Evolutionary conservation across 306 rosid genomes (phyloP), one percentile per base, ranked within the genome.

Genomic region (Calophaca sinica): DNA sequence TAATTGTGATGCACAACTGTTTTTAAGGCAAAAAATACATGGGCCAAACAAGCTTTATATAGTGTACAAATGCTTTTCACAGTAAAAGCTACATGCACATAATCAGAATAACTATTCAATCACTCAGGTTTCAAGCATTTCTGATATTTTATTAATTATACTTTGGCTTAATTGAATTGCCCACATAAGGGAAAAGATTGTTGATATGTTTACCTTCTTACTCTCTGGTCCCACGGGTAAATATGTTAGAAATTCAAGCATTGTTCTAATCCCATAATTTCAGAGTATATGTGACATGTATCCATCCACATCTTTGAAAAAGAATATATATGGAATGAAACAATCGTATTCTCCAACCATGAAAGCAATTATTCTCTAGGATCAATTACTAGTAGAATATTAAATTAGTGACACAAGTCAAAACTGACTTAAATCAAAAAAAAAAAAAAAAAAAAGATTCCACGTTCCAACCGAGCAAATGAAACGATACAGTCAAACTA

Each of bases 301-400:
- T 42, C 72, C 31, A 59, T 45, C 60, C 49, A 59, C 45, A 10
- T 32, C 59, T 31, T 59, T n/a, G 3, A 45, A 32, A n/a, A 45
- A 73, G 31, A 73, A 44, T 7, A 31, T 9, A 33, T 8, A 42
- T 48, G 38, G 62, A 61, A 62, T 32, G 15, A 62, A 35, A 61
- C 51, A 74, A 35, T 35, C 45, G n/a, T 12, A 61, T n/a, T 61
- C 5, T 61, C 66, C 45, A 61, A 35, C 46, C 29, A 36, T 20
- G 12, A 35, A 35, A 35, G 29, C 44, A 59, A 31, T 33, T 32
- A 12, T 15, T 58, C 54, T 45, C 42, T 35, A 5, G 14, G 9
- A 29, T 51, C 62, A 59, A 9, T 48, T 31, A 44, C 32, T 31
- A 35, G 5, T 8, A 36, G 62, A 51, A 53, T 7, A 74, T 50